phyloP scores from a whole-genome alignment of 2,329 filamentous ascomycete genomes.

The Alternaria brassicicola region DNA sequence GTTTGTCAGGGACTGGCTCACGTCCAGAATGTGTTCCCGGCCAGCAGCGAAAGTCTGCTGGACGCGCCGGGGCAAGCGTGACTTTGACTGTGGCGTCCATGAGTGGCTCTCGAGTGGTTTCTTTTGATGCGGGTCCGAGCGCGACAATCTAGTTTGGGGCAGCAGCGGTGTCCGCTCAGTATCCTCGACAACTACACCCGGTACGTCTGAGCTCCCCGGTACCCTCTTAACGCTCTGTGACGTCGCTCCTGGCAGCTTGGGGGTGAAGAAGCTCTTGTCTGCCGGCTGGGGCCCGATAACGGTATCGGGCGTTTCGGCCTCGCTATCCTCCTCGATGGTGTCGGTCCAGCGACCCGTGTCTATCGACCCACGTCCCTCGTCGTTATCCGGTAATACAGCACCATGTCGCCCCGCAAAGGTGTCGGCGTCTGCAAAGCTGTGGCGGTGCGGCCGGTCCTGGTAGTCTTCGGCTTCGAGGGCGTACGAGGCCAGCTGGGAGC shows the following conservation, averaged over 20 bases:
- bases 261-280: conserved; percentile 35
- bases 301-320: conserved; percentile 59
- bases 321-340: conserved; percentile 67
- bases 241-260: conserved; percentile 1
- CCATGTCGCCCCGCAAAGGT: conserved; percentile 21
- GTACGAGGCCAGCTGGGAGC: conserved; percentile 83
- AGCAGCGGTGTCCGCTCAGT: conserved; percentile 50
- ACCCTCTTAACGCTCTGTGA: conserved; percentile 9
- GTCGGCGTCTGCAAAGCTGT: conserved; percentile 37
- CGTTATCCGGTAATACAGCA: conserved; percentile 23
- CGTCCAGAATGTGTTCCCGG: conserved; percentile 26
- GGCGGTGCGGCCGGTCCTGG: conserved; percentile 31
- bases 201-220: conserved; percentile 11
- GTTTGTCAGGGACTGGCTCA: conserved; percentile 54
- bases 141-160: conserved; percentile 38
- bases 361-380: conserved; percentile 33
- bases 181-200: conserved; percentile 39
- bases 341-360: conserved; percentile 52
- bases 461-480: conserved; percentile 60
- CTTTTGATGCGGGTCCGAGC: conserved; percentile 25
- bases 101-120: conserved; percentile 10
- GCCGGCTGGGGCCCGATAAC: conserved; percentile 28
- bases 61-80: conserved; percentile 24
- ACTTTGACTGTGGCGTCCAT: conserved; percentile 33
- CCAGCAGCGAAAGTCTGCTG: conserved; percentile 24